A percentile compares a stretch with the other conserved stretches of the same genome.
phyloP scores from a whole-genome alignment of 768 basidiomycete genomes.

The Boletus reticuloceps region DNA sequence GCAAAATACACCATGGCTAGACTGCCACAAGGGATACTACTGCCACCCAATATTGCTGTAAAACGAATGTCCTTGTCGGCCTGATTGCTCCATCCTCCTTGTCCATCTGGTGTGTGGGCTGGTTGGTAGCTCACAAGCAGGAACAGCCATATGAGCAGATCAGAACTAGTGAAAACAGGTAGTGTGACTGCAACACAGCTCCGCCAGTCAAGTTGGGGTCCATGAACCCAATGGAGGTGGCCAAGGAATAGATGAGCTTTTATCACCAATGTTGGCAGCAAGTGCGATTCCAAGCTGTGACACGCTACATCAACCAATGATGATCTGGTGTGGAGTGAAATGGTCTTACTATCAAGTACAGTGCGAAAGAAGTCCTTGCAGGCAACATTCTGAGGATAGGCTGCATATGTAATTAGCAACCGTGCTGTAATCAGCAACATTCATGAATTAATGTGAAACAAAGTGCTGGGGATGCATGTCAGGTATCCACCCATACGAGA shows the following conservation, averaged over 20 bases:
- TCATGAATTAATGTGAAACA: conserved; percentile 98
- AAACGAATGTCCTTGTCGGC: conserved; percentile 78
- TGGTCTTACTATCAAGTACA: conserved; percentile 80
- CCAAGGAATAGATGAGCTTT: conserved; percentile 95
- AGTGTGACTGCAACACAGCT: conserved; percentile 95
- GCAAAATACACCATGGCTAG: conserved; percentile 84
- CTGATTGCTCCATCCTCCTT: conserved; percentile 75
- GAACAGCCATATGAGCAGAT: conserved; percentile 89
- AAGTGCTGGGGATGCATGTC: conserved; percentile 65
- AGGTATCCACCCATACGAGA: background rate
- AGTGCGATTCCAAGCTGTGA: conserved; percentile 89
- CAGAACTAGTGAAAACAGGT: conserved; percentile 86
- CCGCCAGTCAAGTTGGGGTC: conserved; percentile 81
- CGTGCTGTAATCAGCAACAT: conserved; percentile 23
- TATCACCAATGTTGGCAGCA: conserved; percentile 97
- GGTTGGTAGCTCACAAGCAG: conserved; percentile 82
- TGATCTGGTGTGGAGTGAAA: background rate
- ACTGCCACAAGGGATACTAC: conserved; percentile 85
- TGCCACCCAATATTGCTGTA: conserved; percentile 88
- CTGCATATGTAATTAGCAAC: conserved; percentile 38
- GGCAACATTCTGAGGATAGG: conserved; percentile 93
- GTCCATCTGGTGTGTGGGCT: conserved; percentile 65
- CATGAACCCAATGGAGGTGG: conserved; percentile 89
- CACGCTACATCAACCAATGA: background rate
- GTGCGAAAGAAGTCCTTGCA: conserved; percentile 80